These are phyloP conservation scores for Boletellus sp. DNA, from an alignment of 1,284 basidiomycete genomes.

Conservation along the genomic window DNA sequence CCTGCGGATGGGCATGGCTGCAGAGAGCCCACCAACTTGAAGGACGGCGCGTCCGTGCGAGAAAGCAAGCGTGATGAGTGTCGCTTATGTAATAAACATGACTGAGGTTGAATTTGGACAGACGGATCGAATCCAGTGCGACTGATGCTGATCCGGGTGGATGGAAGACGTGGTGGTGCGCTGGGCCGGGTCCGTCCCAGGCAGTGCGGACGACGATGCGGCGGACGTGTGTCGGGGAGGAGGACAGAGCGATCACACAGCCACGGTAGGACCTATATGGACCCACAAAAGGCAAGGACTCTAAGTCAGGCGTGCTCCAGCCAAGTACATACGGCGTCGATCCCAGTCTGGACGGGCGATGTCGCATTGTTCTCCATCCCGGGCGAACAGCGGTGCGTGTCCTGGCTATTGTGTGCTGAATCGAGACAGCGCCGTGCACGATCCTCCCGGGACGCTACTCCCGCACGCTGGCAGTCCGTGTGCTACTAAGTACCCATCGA, in stretches of 20 bases:
- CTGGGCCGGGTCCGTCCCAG: background rate
- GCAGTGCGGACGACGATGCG: background rate
- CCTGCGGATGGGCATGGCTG: slow-evolving; percentile 43
- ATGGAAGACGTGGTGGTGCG: background rate
- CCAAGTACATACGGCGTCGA: slow-evolving; percentile 17
- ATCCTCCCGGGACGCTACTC: background rate
- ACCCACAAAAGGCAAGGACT: slow-evolving; percentile 34
- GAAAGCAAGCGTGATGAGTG: slow-evolving; percentile 9
- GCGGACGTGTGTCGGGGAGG: background rate
- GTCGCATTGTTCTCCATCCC: slow-evolving; percentile 31
- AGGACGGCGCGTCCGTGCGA: slow-evolving; percentile 21
- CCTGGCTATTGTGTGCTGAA: slow-evolving; percentile 28
- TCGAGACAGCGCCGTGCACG: slow-evolving; percentile 13
- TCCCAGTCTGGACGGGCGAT: slow-evolving; percentile 12
- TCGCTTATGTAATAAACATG: slow-evolving; percentile 26
- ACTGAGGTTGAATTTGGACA: background rate
- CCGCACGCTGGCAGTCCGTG: background rate
- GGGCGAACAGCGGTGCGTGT: slow-evolving; percentile 26
- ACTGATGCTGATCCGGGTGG: background rate
- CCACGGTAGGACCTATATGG: slow-evolving; percentile 37
- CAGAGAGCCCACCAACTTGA: slow-evolving; percentile 14
- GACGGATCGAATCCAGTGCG: background rate
- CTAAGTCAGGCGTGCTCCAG: slow-evolving; percentile 1
- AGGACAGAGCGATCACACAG: slow-evolving; percentile 20
- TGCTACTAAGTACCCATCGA: background rate